Percentiles rank a stretch among this genome's conserved stretches.
Evolutionary conservation across 768 basidiomycete species (phyloP).

Genomic region (Suillus variegatus): DNA sequence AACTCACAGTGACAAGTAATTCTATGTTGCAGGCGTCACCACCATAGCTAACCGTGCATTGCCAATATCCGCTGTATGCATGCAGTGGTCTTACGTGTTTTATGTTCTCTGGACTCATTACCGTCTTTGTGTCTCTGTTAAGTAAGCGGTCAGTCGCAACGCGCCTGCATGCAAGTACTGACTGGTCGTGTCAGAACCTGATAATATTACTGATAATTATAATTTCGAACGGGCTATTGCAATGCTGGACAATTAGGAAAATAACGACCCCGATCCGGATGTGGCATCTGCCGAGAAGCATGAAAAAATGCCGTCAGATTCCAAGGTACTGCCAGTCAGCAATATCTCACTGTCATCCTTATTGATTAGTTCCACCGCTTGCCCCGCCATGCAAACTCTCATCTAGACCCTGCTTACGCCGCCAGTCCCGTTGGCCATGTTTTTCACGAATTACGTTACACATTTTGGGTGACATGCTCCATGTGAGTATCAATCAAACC

Average conservation of each 20-base stretch:
- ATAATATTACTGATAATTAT: conserved; percentile 28
- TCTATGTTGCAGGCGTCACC: conserved; percentile 25
- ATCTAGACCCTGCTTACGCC: not conserved
- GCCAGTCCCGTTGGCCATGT: conserved; percentile 37
- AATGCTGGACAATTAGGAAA: conserved; percentile 19
- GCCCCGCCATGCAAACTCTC: not conserved
- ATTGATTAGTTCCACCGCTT: conserved; percentile 20
- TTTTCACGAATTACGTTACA: conserved; percentile 37
- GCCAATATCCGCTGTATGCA: conserved; percentile 34
- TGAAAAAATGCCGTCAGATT: conserved; percentile 3
- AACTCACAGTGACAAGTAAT: not conserved
- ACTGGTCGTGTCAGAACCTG: conserved; percentile 24
- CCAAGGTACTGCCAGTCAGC: conserved; percentile 7
- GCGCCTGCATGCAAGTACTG: not conserved
- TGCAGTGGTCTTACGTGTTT: conserved; percentile 35
- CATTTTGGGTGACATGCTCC: conserved; percentile 36
- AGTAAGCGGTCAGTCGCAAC: conserved; percentile 26
- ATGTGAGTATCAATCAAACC: conserved; percentile 22
- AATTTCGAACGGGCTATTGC: conserved; percentile 35
- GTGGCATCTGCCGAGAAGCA: conserved; percentile 12
- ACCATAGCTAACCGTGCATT: conserved; percentile 34
- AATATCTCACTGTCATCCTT: conserved; percentile 29
- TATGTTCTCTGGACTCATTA: conserved; percentile 32
- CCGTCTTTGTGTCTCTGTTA: conserved; percentile 30
- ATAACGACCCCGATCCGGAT: conserved; percentile 6